Evolutionary conservation across 1,284 basidiomycete species (phyloP).

Genomic region (Ceratobasidium sp.): DNA sequence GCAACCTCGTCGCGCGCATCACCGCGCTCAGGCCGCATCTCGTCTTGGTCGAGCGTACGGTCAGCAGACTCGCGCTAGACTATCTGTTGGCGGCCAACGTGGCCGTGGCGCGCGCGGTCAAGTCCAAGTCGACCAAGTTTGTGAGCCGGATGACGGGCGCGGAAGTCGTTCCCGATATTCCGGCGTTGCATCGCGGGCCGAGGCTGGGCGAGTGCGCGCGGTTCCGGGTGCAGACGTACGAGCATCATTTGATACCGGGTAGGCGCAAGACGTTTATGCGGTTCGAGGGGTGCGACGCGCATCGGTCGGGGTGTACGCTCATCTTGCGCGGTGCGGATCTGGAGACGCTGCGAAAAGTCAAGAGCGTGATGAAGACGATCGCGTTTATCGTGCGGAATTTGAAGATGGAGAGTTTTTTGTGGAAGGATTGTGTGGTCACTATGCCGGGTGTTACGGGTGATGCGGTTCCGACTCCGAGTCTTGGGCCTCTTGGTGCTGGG

Average conservation of each 20-base stretch:
- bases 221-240: slow-evolving; percentile 93
- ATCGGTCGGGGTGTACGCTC: slow-evolving; percentile 94
- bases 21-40: slow-evolving; percentile 93
- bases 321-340: slow-evolving; percentile 91
- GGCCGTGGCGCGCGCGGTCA: slow-evolving; percentile 91
- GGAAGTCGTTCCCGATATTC: slow-evolving; percentile 95
- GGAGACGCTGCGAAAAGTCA: slow-evolving; percentile 84
- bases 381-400: slow-evolving; percentile 92
- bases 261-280: slow-evolving; percentile 96
- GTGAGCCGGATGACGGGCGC: slow-evolving; percentile 95
- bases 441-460: slow-evolving; percentile 76
- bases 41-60: slow-evolving; percentile 92
- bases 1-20: slow-evolving; percentile 90
- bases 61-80: slow-evolving; percentile 92
- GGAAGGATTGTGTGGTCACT: slow-evolving; percentile 93
- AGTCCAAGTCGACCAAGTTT: slow-evolving; percentile 87
- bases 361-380: slow-evolving; percentile 93
- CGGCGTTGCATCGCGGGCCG: slow-evolving; percentile 92
- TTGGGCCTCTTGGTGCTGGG: slow-evolving; percentile 33
- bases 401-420: slow-evolving; percentile 94
- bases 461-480: slow-evolving; percentile 68
- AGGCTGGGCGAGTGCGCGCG: slow-evolving; percentile 91
- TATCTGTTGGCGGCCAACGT: slow-evolving; percentile 90
- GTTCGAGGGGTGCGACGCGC: slow-evolving; percentile 89
- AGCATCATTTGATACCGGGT: slow-evolving; percentile 92